Percentiles rank a stretch among this genome's conserved stretches.
Evolutionary conservation across 257 asterid genomes (phyloP).

Genomic region (Verbena officinalis): DNA sequence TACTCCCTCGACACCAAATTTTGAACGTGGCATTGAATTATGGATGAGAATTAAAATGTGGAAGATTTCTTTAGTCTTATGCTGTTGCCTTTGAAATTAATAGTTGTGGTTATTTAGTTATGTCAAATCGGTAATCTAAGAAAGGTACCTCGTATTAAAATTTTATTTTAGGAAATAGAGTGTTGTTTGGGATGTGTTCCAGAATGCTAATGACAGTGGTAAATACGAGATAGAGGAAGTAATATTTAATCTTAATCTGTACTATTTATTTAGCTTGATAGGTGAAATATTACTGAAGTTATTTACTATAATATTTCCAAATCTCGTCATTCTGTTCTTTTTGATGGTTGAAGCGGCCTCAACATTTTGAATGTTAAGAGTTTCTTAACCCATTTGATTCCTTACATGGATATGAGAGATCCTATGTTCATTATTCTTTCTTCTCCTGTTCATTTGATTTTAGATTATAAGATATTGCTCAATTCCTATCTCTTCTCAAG

Average conservation of each 20-base stretch:
- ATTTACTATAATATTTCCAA: background rate
- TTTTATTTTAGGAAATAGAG: too few species aligned
- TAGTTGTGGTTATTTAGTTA: too few species aligned
- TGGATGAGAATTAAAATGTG: too few species aligned
- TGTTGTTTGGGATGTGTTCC: too few species aligned
- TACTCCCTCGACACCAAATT: background rate
- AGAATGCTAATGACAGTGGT: too few species aligned
- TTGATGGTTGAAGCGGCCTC: background rate
- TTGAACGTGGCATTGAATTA: too few species aligned
- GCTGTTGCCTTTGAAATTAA: too few species aligned
- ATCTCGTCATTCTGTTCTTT: background rate
- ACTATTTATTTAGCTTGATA: too few species aligned
- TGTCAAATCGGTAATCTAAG: too few species aligned
- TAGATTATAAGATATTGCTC: background rate
- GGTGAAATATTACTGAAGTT: constrained; percentile 19
- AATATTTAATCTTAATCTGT: too few species aligned
- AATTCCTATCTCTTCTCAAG: background rate
- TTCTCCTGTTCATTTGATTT: background rate
- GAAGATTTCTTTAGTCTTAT: too few species aligned
- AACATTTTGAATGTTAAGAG: constrained; percentile 1
- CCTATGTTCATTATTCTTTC: background rate
- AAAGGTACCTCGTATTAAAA: too few species aligned
- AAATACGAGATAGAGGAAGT: background rate
- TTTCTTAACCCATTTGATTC: constrained; percentile 4
- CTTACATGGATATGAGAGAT: background rate